Conservation (phyloP, 345 rosid species). For the Salix viminalis region DNA sequence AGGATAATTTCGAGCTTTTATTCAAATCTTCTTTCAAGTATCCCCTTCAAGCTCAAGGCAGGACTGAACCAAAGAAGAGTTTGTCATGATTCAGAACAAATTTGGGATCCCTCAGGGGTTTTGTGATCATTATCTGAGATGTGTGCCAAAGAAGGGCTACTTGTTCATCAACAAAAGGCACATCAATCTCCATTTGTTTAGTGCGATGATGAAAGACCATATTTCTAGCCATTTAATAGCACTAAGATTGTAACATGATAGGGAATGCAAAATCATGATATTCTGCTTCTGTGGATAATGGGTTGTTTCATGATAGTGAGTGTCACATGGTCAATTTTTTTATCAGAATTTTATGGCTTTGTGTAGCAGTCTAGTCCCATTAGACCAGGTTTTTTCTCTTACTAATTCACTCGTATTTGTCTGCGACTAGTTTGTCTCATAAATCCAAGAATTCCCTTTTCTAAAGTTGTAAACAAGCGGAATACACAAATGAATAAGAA, state of each 20-base stretch:
- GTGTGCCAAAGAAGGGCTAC: background rate
- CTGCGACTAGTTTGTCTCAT: too few species aligned
- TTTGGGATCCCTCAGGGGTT: background rate
- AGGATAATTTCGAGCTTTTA: background rate
- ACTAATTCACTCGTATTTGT: too few species aligned
- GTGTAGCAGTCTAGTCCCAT: too few species aligned
- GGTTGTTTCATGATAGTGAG: too few species aligned
- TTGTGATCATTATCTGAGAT: background rate
- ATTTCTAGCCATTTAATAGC: background rate
- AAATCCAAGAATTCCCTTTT: too few species aligned
- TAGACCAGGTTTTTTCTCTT: too few species aligned
- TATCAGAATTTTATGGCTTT: too few species aligned
- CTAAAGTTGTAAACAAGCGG: too few species aligned
- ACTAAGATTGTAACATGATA: background rate
- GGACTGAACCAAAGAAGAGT: background rate
- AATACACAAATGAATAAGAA: too few species aligned
- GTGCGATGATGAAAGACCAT: background rate
- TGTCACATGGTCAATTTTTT: too few species aligned
- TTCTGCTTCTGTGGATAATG: background rate
- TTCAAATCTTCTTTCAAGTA: background rate
- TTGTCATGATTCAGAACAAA: background rate
- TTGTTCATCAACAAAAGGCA: background rate
- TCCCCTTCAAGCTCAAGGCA: background rate
- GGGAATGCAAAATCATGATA: background rate
- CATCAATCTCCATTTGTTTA: background rate